Base-by-base conservation (phyloP, 495 filamentous ascomycete genomes). In the Chaetomium cochliodes region DNA sequence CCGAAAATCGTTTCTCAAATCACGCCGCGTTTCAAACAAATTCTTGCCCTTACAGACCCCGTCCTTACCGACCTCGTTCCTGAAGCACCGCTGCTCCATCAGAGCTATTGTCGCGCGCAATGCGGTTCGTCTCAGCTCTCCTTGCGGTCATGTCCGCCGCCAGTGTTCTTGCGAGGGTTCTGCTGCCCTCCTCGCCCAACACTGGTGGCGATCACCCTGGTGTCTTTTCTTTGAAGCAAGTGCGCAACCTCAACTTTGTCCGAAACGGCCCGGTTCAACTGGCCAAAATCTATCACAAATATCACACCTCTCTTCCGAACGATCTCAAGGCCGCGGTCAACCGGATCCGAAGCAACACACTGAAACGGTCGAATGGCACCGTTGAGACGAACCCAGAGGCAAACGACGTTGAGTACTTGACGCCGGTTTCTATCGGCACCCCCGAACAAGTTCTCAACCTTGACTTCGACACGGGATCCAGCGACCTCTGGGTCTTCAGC, bases 381-480 rank as follows among this genome's bases (percentile, higher is more conserved):
- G 86, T 78, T 39, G 69, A 74, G 54, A 81, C 86, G 22, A 81
- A 72, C 5, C 89, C 90, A 0, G 78, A 85, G 70, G 49, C 70
- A 15, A 74, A 83, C 67, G 90, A 92, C 68, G 65, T 71, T 39
- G 84, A 89, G 73, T 93, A 90, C 67, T 71, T 92, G 65, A 83
- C 81, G 28, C 87, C 88, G 18, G 88, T 92, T 59, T 79, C 74
- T 3, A 79, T 92, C 64, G 90, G 90, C 63, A 80, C 72, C 0
- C 78, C 78, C 0, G 76, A 77, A 15, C 84, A 86, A 59, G 83
- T 79, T 5, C 71, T 92, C 67, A 82, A 86, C 68, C 69, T 92
- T 62, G 86, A 91, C 71, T 82, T 92, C 69, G 90, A 93, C 72
- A 91, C 90, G 47, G 90, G 90, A 4, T 89, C 86, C 46, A 84